Conservation (phyloP, 352 stramenopile species). For the Pilasporangium apinafurcum region DNA sequence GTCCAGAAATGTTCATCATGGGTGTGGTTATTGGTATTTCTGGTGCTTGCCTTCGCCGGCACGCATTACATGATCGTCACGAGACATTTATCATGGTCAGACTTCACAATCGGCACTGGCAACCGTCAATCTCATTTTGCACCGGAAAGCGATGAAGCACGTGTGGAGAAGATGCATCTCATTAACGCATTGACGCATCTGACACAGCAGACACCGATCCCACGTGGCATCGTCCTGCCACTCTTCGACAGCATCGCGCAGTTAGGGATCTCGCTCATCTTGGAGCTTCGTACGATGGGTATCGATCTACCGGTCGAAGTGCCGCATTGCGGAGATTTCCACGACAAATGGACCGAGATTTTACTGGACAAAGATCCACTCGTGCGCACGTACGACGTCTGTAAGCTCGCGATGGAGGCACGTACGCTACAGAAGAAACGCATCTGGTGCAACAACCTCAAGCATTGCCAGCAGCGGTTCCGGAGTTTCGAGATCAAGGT, state of each 20-base stretch:
- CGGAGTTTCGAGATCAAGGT: constrained; percentile 54
- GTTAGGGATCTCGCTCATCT: constrained; percentile 47
- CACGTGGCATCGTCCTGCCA: constrained; percentile 53
- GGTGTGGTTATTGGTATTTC: too few relatives aligned
- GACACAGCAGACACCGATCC: too few relatives aligned
- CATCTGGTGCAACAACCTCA: constrained; percentile 44
- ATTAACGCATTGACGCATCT: constrained; percentile 7
- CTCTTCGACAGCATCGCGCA: constrained; percentile 42
- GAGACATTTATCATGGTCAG: too few relatives aligned
- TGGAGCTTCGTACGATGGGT: constrained; percentile 40
- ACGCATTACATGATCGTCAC: too few relatives aligned
- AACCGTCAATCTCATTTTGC: too few relatives aligned
- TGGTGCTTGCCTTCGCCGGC: too few relatives aligned
- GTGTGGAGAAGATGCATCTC: too few relatives aligned
- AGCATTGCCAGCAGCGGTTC: constrained; percentile 33
- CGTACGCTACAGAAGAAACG: constrained; percentile 16
- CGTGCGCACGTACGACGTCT: constrained; percentile 59
- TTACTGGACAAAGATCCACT: constrained; percentile 36
- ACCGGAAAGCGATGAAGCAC: too few relatives aligned
- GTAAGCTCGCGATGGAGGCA: constrained; percentile 25
- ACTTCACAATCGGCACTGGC: too few relatives aligned
- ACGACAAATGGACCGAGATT: too few relatives aligned
- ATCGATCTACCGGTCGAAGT: constrained; percentile 50
- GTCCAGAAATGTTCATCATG: too few relatives aligned
- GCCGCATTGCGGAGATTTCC: constrained; percentile 46